Conservation (phyloP, 164 flowering plant species). For the Annona squamosa region DNA sequence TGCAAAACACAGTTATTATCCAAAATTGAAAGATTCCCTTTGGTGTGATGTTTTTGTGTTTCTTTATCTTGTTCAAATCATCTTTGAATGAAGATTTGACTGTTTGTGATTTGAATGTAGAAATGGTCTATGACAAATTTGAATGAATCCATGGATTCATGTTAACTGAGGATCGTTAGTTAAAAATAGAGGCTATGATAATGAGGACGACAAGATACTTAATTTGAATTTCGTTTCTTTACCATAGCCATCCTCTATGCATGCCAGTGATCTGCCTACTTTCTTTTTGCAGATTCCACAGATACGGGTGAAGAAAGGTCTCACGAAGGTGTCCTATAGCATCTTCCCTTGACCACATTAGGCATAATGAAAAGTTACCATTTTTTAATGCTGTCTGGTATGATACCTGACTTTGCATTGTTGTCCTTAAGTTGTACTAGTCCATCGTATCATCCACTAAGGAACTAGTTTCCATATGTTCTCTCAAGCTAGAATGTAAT, state of each 20-base stretch:
- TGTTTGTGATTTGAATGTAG: background rate
- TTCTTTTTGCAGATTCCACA: conserved; percentile 48
- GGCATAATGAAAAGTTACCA: too few species aligned
- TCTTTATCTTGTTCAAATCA: too few species aligned
- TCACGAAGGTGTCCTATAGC: conserved; percentile 56
- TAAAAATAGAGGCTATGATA: background rate
- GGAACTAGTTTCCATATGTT: too few species aligned
- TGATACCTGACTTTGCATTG: background rate
- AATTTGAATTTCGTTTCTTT: background rate
- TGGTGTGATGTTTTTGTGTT: too few species aligned
- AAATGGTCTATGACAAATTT: background rate
- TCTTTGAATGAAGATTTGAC: too few species aligned
- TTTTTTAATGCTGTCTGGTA: background rate
- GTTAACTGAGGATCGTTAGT: background rate
- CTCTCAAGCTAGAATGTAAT: background rate
- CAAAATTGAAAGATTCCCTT: too few species aligned
- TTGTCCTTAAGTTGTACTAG: background rate
- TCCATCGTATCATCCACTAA: too few species aligned
- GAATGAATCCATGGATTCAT: background rate
- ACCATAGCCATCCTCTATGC: background rate
- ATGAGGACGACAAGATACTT: background rate
- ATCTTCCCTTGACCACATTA: conserved; percentile 21
- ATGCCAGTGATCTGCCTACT: background rate
- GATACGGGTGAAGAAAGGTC: conserved; percentile 63
- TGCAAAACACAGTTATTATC: too few species aligned